phyloP scores from a whole-genome alignment of 257 asterid species.

The Ilex aquifolium region DNA sequence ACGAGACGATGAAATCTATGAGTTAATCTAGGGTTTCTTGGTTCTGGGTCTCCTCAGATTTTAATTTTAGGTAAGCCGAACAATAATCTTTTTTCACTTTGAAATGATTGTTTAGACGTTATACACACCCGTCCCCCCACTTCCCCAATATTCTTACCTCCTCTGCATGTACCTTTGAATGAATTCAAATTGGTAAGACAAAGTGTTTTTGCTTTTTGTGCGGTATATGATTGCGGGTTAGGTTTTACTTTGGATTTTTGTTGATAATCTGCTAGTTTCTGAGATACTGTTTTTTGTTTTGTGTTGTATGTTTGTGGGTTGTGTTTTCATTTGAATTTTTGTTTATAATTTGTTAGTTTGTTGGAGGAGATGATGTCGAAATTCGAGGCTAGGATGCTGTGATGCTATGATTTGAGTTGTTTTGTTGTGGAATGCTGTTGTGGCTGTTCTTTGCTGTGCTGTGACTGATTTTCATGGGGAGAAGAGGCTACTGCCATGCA shows the following conservation, averaged over 20 bases:
- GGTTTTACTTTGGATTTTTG: too few species aligned
- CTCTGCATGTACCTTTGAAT: not conserved
- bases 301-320: conserved; percentile 5
- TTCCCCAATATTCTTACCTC: not conserved
- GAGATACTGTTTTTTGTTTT: conserved; percentile 6
- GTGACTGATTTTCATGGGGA: too few species aligned
- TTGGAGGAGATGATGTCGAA: conserved; percentile 50
- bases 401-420: too few species aligned
- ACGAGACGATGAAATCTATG: conserved; percentile 23
- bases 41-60: conserved; percentile 8
- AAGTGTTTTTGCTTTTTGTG: conserved; percentile 1
- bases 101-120: conserved; percentile 4
- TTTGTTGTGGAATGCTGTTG: too few species aligned
- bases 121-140: not conserved
- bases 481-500: too few species aligned
- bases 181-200: not conserved
- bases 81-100: not conserved
- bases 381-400: conserved; percentile 53
- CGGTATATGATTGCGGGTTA: too few species aligned
- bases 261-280: too few species aligned
- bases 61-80: conserved; percentile 5
- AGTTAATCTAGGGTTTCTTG: conserved; percentile 11
- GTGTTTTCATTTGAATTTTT: conserved; percentile 6
- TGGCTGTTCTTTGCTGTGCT: too few species aligned
- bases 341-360: conserved; percentile 27